phyloP scores from a whole-genome alignment of 768 basidiomycete genomes.

The Arthromyces matolae region DNA sequence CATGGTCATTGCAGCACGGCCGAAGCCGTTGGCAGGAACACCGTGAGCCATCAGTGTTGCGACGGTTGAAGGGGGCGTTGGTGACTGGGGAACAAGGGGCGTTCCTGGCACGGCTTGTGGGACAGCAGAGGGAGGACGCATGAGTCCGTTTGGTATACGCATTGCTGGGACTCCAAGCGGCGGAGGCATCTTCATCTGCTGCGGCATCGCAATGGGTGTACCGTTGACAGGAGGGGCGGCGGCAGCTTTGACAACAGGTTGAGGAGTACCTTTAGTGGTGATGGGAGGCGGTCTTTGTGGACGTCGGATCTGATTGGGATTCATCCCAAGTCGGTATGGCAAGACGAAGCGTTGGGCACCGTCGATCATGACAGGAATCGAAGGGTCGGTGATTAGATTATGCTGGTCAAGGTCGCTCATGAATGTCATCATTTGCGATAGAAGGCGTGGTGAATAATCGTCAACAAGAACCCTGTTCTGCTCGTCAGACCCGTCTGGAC shows the following conservation, averaged over 20 bases:
- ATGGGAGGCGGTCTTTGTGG: constrained; percentile 17
- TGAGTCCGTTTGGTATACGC: constrained; percentile 57
- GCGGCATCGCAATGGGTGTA: constrained; percentile 54
- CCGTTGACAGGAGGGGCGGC: constrained; percentile 31
- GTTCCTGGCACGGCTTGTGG: constrained; percentile 17
- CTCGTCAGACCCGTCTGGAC: constrained; percentile 61
- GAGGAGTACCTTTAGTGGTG: constrained; percentile 14
- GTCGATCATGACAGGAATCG: constrained; percentile 41
- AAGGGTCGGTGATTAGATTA: constrained; percentile 48
- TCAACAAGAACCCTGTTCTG: constrained; percentile 67
- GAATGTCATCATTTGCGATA: constrained; percentile 53
- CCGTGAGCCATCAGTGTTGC: constrained; percentile 32
- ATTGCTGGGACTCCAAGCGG: constrained; percentile 51
- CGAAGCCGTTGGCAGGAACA: constrained; percentile 35
- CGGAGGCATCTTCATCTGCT: constrained; percentile 63
- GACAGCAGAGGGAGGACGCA: constrained; percentile 44
- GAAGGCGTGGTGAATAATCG: constrained; percentile 61
- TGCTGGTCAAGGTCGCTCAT: constrained; percentile 53
- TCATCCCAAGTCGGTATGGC: constrained; percentile 47
- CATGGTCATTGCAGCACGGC: constrained; percentile 42
- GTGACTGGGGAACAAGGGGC: constrained; percentile 17
- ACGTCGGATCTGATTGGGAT: constrained; percentile 29
- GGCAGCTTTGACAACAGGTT: constrained; percentile 8
- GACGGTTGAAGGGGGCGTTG: constrained; percentile 23
- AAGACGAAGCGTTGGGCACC: constrained; percentile 48